These are phyloP conservation scores for Kalanchoe fedtschenkoi DNA, from an alignment of 164 flowering plant species.

Conservation along the genomic window DNA sequence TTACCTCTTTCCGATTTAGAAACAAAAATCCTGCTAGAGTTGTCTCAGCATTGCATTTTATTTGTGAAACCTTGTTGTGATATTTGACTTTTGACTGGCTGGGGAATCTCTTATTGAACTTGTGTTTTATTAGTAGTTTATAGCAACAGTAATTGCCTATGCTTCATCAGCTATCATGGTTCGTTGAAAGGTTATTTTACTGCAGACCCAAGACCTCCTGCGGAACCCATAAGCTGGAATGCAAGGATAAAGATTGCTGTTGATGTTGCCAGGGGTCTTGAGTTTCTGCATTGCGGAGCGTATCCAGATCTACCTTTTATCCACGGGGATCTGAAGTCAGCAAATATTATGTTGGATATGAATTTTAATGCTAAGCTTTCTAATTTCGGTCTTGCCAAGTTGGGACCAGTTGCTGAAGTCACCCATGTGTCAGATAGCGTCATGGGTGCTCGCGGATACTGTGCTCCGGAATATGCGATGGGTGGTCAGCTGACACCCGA, in stretches of 20 bases:
- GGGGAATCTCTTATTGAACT: too few species aligned
- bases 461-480: slow-evolving; percentile 89
- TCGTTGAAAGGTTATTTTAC: neutral
- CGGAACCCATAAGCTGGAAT: slow-evolving; percentile 47
- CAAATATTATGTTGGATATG: slow-evolving; percentile 64
- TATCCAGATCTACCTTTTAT: slow-evolving; percentile 69
- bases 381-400: slow-evolving; percentile 83
- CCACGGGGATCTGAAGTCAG: slow-evolving; percentile 76
- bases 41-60: too few species aligned
- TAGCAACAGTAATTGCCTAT: neutral
- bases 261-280: slow-evolving; percentile 72
- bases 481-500: slow-evolving; percentile 56
- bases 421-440: slow-evolving; percentile 83
- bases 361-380: slow-evolving; percentile 74
- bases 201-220: slow-evolving; percentile 27
- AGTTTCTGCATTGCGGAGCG: slow-evolving; percentile 71
- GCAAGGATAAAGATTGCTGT: slow-evolving; percentile 64
- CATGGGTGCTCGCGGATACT: slow-evolving; percentile 83
- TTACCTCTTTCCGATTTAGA: too few species aligned
- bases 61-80: too few species aligned
- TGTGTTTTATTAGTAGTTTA: too few species aligned
- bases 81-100: too few species aligned
- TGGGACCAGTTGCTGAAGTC: slow-evolving; percentile 85
- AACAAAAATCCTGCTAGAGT: too few species aligned
- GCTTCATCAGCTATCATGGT: neutral